These are phyloP conservation scores for Volvox africanus DNA, from an alignment of 139 green algal genomes.

Conservation along the genomic window DNA sequence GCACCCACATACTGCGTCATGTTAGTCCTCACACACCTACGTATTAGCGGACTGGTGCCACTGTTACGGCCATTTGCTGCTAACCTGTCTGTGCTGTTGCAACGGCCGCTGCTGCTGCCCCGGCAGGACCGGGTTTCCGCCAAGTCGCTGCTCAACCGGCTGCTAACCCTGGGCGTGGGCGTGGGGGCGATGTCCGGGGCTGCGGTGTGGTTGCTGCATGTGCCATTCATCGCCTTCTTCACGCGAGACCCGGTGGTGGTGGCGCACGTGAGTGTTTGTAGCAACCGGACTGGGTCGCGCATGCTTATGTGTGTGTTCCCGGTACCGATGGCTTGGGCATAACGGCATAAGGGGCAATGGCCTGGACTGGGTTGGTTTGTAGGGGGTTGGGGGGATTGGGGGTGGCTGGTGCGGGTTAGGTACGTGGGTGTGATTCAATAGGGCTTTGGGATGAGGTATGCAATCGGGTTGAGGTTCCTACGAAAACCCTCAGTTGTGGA, in stretches of 20 bases:
- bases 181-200: constrained; percentile 41
- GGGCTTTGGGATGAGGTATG: no score
- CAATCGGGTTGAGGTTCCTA: no score
- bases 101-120: not conserved
- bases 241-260: constrained; percentile 61
- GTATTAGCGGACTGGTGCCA: no score
- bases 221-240: constrained; percentile 56
- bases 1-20: no score
- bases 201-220: constrained; percentile 44
- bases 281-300: not conserved
- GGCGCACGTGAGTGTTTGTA: constrained; percentile 19
- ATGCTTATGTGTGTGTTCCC: not conserved
- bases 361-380: not conserved
- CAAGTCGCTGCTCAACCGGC: constrained; percentile 49
- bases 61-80: no score
- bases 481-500: no score
- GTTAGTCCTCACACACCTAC: no score
- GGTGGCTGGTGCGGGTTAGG: not conserved
- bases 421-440: not conserved
- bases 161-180: constrained; percentile 47
- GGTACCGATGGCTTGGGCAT: not conserved
- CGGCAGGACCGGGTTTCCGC: constrained; percentile 45
- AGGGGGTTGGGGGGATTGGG: not conserved
- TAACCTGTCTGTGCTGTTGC: no score
- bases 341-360: not conserved